Percentiles rank a stretch among this genome's conserved stretches.
phyloP scores from a whole-genome alignment of 768 basidiomycete genomes.

The Pluteus cervinus region DNA sequence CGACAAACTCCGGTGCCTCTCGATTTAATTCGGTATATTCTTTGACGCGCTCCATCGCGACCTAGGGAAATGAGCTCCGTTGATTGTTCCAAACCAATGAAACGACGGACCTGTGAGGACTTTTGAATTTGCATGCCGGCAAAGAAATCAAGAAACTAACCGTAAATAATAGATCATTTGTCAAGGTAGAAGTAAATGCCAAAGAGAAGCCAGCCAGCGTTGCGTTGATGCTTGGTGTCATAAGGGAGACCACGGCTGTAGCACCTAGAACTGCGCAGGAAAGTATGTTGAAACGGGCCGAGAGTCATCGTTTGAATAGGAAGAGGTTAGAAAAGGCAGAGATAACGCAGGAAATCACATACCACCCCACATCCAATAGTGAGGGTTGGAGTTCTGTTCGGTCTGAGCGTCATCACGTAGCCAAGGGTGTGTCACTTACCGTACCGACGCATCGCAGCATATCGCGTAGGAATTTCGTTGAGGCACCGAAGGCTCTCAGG shows the following conservation, averaged over 20 bases:
- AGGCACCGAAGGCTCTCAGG: conserved; percentile 82
- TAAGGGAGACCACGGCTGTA: conserved; percentile 60
- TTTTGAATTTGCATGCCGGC: background rate
- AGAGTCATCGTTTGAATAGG: conserved; percentile 88
- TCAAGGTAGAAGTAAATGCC: conserved; percentile 76
- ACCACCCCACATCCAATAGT: conserved; percentile 93
- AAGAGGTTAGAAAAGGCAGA: background rate
- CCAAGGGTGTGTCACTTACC: conserved; percentile 31
- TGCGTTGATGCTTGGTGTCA: conserved; percentile 69
- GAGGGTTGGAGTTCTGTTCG: conserved; percentile 54
- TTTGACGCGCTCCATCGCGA: conserved; percentile 84
- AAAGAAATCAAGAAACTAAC: conserved; percentile 22
- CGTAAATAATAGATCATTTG: conserved; percentile 64
- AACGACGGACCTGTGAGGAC: conserved; percentile 53
- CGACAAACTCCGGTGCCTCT: conserved; percentile 80
- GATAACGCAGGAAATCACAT: conserved; percentile 10
- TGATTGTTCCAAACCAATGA: conserved; percentile 85
- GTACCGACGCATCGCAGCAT: conserved; percentile 82
- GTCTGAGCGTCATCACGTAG: conserved; percentile 1
- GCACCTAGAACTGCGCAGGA: conserved; percentile 69
- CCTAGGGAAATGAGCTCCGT: conserved; percentile 62
- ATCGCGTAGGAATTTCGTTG: conserved; percentile 79
- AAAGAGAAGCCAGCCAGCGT: conserved; percentile 83
- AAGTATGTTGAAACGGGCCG: conserved; percentile 79
- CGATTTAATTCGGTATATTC: conserved; percentile 78